phyloP scores from a whole-genome alignment of 768 basidiomycete species.

The Sporobolomyces phaffii region DNA sequence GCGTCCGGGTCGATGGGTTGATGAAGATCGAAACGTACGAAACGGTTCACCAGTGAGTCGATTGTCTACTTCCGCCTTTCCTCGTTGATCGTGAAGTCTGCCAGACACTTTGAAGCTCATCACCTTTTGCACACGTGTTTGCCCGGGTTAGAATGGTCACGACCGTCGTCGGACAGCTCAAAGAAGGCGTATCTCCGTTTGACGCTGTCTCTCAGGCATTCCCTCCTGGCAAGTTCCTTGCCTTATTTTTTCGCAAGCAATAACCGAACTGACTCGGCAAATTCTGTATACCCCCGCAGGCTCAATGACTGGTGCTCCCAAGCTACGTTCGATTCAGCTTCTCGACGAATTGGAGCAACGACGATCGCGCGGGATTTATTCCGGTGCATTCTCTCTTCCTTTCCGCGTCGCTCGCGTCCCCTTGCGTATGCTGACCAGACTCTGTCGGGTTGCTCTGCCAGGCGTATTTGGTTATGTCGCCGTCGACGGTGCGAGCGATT shows the following conservation, averaged over 20 bases:
- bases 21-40: constrained; percentile 85
- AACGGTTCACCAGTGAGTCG: constrained; percentile 70
- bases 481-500: constrained; percentile 79
- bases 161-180: constrained; percentile 70
- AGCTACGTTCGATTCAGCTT: constrained; percentile 86
- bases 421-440: too few relatives aligned
- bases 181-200: constrained; percentile 56
- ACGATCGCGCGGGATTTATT: constrained; percentile 68
- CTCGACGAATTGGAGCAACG: constrained; percentile 69
- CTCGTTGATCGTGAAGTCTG: neutral
- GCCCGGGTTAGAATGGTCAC: constrained; percentile 75
- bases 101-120: too few relatives aligned
- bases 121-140: too few relatives aligned
- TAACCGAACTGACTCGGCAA: too few relatives aligned
- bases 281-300: too few relatives aligned
- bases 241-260: neutral
- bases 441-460: too few relatives aligned
- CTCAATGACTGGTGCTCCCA: constrained; percentile 96
- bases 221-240: constrained; percentile 63
- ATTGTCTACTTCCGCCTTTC: neutral
- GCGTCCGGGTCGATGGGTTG: constrained; percentile 75
- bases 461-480: constrained; percentile 91
- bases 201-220: constrained; percentile 70
- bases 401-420: too few relatives aligned
- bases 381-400: constrained; percentile 46